Evolutionary conservation across 305 asterid species (phyloP), one percentile per base, ranked within the genome.

Genomic region (Fraxinus velutina): DNA sequence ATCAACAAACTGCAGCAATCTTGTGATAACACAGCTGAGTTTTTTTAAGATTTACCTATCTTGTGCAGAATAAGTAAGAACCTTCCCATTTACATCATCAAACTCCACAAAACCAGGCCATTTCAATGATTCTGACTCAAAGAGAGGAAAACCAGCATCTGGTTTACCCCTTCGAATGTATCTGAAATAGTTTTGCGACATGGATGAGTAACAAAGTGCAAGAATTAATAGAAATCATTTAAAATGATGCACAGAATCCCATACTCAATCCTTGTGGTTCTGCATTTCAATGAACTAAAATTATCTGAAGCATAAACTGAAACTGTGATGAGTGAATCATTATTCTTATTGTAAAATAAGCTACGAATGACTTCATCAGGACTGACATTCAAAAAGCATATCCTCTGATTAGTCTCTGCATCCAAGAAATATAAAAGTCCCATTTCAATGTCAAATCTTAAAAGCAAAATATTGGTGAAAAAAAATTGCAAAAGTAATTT

Each of bases 51-150:
- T 37, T 77, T 80, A 89, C 99, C 97, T 93, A 85, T 95, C 94
- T 83, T 95, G 99, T 34, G 98, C 97, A 17, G 99, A 95, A 87
- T 92, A 92, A 50, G 99, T 95, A 60, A 95, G 98, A 77, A 95
- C 99, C 88, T 93, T 95, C 27, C 99, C 99, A 80, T 95, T 95
- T 34, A 95, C 99, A 84, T 95, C 99, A 86, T 95, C 99, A 79
- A 95, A 95, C 89, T 95, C 99, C 84, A 95, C 99, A 88, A 95
- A 95, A 77, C 99, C 99, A 8, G 99, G 99, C 99, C 99, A 95
- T 88, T 95, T 95, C 91, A 95, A 86, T 15, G 99, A 93, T 85
- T 95, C 99, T 1, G 99, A 92, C 90, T 95, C 99, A 80, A 95
- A 95, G 27, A 95, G 89, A 7, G 99, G 94, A 85, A 95, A 95